phyloP scores from a whole-genome alignment of 306 rosid genomes.

The Gynostemma pentaphyllum region DNA sequence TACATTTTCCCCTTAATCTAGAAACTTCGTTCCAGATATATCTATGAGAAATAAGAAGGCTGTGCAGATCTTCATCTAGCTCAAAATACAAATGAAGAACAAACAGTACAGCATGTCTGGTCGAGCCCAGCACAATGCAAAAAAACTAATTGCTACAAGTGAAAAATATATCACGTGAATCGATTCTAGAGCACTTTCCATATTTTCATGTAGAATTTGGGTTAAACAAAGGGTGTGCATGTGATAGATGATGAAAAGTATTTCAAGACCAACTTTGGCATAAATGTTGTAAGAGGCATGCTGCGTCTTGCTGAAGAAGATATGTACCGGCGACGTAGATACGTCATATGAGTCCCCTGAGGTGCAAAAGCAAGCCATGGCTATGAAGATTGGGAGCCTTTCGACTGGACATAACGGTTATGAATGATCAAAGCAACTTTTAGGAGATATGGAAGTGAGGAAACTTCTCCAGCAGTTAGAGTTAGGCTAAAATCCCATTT shows the following conservation, averaged over 20 bases:
- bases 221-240: conserved; percentile 20
- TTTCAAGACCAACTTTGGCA: conserved; percentile 54
- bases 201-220: too few species aligned
- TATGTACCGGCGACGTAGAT: conserved; percentile 57
- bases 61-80: conserved; percentile 81
- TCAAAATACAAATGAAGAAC: conserved; percentile 59
- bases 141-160: conserved; percentile 23
- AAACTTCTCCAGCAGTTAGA: too few species aligned
- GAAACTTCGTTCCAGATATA: conserved; percentile 34
- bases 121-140: conserved; percentile 20
- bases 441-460: too few species aligned
- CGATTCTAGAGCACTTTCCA: conserved; percentile 28
- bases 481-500: too few species aligned
- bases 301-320: conserved; percentile 60
- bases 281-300: conserved; percentile 83
- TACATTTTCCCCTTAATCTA: conserved; percentile 13
- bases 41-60: conserved; percentile 55
- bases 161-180: conserved; percentile 60
- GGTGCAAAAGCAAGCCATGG: too few species aligned
- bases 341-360: conserved; percentile 4
- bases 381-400: too few species aligned
- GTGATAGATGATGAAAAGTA: conserved; percentile 73
- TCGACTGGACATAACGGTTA: too few species aligned
- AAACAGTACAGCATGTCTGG: conserved; percentile 46
- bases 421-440: too few species aligned